Evolutionary conservation across 139 green algal species (phyloP).

Genomic region (Tetradesmus lagerheimii): DNA sequence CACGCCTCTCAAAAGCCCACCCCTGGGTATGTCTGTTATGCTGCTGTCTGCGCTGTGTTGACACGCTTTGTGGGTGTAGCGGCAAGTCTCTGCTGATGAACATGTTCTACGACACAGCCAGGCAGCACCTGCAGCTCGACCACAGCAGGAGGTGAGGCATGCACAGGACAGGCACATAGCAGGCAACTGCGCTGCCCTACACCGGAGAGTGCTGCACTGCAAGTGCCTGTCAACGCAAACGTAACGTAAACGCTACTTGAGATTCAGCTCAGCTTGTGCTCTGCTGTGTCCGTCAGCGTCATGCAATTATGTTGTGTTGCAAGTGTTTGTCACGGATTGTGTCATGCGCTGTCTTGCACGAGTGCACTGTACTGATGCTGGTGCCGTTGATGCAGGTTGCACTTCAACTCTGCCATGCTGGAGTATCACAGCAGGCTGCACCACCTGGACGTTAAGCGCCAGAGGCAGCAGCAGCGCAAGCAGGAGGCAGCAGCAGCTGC

Average conservation of each 20-base stretch:
- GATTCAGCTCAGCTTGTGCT: too few species aligned
- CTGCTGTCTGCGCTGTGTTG: background rate
- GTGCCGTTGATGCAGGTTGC: constrained; percentile 62
- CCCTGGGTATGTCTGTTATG: too few species aligned
- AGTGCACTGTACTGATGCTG: constrained; percentile 18
- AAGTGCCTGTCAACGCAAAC: too few species aligned
- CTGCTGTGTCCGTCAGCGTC: background rate
- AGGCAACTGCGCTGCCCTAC: too few species aligned
- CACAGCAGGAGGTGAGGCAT: constrained; percentile 33
- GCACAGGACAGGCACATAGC: background rate
- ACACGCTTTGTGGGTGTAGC: background rate
- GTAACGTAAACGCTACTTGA: too few species aligned
- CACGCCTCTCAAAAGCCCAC: too few species aligned
- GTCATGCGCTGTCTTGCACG: background rate
- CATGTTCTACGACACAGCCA: constrained; percentile 66
- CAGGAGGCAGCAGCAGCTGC: constrained; percentile 18
- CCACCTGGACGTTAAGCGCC: constrained; percentile 57
- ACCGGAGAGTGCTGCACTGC: too few species aligned
- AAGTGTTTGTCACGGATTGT: background rate
- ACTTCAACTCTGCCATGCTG: constrained; percentile 89
- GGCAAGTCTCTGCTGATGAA: constrained; percentile 80
- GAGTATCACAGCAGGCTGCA: constrained; percentile 78
- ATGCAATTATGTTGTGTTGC: background rate
- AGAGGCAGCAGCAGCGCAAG: constrained; percentile 32
- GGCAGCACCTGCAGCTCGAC: constrained; percentile 72